Evolutionary conservation across 129 eudicot genomes (phyloP), one percentile per base, ranked within the genome.

Genomic region (Pseudognaphalium luteoalbum): DNA sequence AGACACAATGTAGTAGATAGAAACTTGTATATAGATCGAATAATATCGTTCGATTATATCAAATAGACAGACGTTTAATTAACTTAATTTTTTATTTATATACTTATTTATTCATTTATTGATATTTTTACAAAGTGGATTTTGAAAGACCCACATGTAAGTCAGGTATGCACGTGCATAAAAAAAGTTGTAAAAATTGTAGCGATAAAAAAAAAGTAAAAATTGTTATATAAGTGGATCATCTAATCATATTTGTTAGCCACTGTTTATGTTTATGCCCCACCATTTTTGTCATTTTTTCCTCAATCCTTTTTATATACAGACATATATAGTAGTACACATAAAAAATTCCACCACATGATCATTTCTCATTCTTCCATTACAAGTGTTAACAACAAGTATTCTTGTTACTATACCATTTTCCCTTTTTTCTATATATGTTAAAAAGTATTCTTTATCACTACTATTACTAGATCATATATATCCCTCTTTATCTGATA

Each of bases 271-370:
- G 19, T 1, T 20, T 20, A 62, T 64, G 51, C 67, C 83, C 83
- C 83, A 72, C 78, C 73, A 72, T 25, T 62, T 79, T 72, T 72
- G 72, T 79, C 83, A 72, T 68, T 64, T 78, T 52, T n/a, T 37
- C 65, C 70, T 78, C 75, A 73, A 73, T 37, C 86, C 72, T 62
- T 62, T 47, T 41, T 75, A 78, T 82, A 84, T 76, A n/a, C n/a
- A n/a, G n/a, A n/a, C n/a, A n/a, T n/a, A n/a, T n/a, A 85, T 63
- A 80, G 41, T 30, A n/a, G 50, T 29, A 71, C 17, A 62, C 63
- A 78, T 65, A 60, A 70, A 57, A 11, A 70, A 73, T 78, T 54
- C 66, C 28, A 65, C 52, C 72, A 79, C 17, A 64, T 47, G 35
- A 56, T 11, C 47, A 47, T 28, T 69, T 61, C 61, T 16, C 50